Evolutionary conservation across 1,284 basidiomycete genomes (phyloP), one percentile per base, ranked within the genome.

Genomic region (Naganishia sp.): DNA sequence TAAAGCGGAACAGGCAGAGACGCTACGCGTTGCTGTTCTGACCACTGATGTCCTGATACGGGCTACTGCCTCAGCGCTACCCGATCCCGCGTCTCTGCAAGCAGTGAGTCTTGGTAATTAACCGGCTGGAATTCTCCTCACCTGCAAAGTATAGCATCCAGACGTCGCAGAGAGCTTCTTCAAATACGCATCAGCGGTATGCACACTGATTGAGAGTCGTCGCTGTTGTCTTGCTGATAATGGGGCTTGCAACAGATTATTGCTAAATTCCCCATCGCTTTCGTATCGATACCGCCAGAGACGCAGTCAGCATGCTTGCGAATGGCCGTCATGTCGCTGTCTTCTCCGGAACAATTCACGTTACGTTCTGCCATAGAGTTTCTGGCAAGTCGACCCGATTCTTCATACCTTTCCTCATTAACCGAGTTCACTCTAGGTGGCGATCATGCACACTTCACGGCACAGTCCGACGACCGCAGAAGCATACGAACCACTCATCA

Each of bases 91-190:
- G 9, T 52, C 55, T 25, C 21, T 66, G 41, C 65, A 66, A 53
- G 45, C 43, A 25, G 65, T 66, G 11, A 49, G 65, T 49, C 18
- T 13, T 10, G 17, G 21, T 41, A 17, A 4, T 6, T 6, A 9
- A 6, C 25, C 15, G 18, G 23, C 2, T 9, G 28, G 11, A 17
- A 32, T 15, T 10, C 31, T 58, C 31, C 43, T 52, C 10, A 35
- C 13, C 23, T 21, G 13, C 21, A n/a, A 1, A 2, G 3, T 21
- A 11, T 35, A 66, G 65, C 61, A 94, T 73, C 92, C 92, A 0
- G 92, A 94, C 75, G 85, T 94, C 31, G 90, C 92, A 1, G 90
- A 92, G 75, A 87, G 86, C 31, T 93, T 93, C 78, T 94, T 93
- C 79, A 84, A 84, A 32, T 92, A 87, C 73, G 84, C 89, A 81